phyloP scores from a whole-genome alignment of 768 basidiomycete species.

The Rhodotorula sphaerocarpa region DNA sequence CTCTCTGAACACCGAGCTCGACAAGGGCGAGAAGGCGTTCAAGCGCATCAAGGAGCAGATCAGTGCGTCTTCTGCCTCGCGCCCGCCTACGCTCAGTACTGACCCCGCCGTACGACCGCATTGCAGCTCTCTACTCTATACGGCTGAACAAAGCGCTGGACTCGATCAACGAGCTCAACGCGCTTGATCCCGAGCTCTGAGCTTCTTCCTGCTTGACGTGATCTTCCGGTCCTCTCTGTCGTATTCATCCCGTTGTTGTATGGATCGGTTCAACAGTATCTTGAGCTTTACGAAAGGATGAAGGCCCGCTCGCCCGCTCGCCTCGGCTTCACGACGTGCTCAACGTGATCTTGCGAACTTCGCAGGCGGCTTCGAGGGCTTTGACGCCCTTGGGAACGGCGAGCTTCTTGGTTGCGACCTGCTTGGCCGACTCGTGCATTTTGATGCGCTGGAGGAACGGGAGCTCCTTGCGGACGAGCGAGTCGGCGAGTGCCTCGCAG shows the following conservation, averaged over 20 bases:
- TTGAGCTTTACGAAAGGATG: no score
- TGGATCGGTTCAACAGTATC: neutral
- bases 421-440: no score
- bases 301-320: no score
- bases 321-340: no score
- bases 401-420: no score
- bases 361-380: no score
- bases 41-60: constrained; percentile 30
- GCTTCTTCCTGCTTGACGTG: neutral
- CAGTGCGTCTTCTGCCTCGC: constrained; percentile 6
- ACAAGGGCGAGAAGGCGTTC: constrained; percentile 31
- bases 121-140: constrained; percentile 24
- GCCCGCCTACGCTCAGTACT: no score
- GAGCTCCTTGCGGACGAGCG: neutral
- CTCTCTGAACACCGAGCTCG: constrained; percentile 23
- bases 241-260: neutral
- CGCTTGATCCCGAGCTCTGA: constrained; percentile 8
- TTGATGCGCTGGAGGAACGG: neutral
- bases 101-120: neutral
- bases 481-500: neutral
- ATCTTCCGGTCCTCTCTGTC: neutral
- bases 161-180: constrained; percentile 26
- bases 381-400: no score
- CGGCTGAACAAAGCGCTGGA: constrained; percentile 32
- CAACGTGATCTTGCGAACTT: no score